phyloP scores from a whole-genome alignment of 2,329 filamentous ascomycete species.

The Talaromyces sp. region DNA sequence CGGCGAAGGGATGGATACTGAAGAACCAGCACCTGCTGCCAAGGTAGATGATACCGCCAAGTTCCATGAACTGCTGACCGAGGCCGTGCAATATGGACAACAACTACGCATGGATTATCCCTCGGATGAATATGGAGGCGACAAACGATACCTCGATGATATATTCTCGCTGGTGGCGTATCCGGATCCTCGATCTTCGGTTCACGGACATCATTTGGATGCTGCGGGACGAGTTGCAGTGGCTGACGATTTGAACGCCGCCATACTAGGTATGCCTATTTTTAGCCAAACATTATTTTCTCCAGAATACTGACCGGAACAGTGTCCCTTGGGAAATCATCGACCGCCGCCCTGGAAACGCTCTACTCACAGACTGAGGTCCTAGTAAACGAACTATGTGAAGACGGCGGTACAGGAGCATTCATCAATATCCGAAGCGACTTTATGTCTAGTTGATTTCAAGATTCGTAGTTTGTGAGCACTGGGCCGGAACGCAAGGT shows the following conservation, averaged over 20 bases:
- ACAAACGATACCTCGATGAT: slow-evolving; percentile 69
- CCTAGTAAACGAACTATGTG: slow-evolving; percentile 73
- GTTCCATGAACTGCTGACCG: slow-evolving; percentile 54
- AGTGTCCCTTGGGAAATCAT: slow-evolving; percentile 90
- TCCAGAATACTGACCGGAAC: neutral
- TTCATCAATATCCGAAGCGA: slow-evolving; percentile 68
- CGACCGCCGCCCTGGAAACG: slow-evolving; percentile 76
- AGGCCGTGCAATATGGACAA: slow-evolving; percentile 74
- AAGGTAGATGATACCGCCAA: slow-evolving; percentile 25
- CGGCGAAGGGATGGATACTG: slow-evolving; percentile 52
- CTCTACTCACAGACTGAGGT: slow-evolving; percentile 82
- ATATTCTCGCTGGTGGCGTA: slow-evolving; percentile 90
- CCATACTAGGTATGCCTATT: slow-evolving; percentile 64
- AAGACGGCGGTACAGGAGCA: slow-evolving; percentile 73
- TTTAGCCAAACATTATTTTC: neutral
- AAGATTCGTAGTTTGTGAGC: neutral
- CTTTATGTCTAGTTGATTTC: slow-evolving; percentile 23
- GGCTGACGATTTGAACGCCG: slow-evolving; percentile 89
- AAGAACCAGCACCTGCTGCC: slow-evolving; percentile 32
- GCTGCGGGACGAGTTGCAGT: slow-evolving; percentile 68
- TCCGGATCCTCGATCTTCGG: slow-evolving; percentile 68
- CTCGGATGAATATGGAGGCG: slow-evolving; percentile 63
- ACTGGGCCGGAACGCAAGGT: neutral
- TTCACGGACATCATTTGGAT: slow-evolving; percentile 74
- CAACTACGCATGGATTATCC: slow-evolving; percentile 72